Base-by-base conservation (phyloP, 2,329 filamentous ascomycete genomes). In the Zasmidium citrigriseum region DNA sequence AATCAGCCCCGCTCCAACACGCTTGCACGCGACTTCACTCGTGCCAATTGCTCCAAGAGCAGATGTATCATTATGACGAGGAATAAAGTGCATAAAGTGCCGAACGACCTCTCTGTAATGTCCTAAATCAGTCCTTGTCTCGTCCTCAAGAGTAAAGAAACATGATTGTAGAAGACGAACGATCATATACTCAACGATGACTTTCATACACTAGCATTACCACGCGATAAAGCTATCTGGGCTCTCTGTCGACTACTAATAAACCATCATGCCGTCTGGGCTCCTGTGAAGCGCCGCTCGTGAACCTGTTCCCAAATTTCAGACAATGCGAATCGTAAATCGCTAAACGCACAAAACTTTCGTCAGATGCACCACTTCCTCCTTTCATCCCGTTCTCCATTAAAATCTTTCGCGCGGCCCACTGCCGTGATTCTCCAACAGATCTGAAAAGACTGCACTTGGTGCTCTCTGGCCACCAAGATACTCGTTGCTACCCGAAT, bases 361-460 rank as follows among this genome's bases (percentile, higher is more conserved):
- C 34, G 18, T 41, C 34, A 41, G 34, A 16, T 41, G 12, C 18
- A n/a, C 4, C 34, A n/a, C 34, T 16, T 10, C 18, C 34, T 16
- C 16, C 34, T 18, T 18, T 20, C 51, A 5, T 16, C 21, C 10
- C 24, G 22, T 10, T 11, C 47, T 61, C 21, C 62, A 24, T 48
- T 57, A 57, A 27, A 57, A 57, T 34, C 55, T 52, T 55, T 68
- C 63, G 50, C 62, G 52, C n/a, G 65, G 65, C 18, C 67, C 67
- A 46, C 69, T 71, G 24, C 77, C 77, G 69, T 92, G 88, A 63
- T 89, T 90, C 70, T 92, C 91, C 61, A 97, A 88, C 49, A 98
- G 76, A 73, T 97, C 92, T 58, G 97, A 92, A 41, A 98, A 80
- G 72, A 92, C 96, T 20, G 91, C 90, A 73, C 91, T 96, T 0